These are phyloP conservation scores for Phytophthora colocasiae DNA, from an alignment of 352 stramenopile genomes.

Conservation along the genomic window DNA sequence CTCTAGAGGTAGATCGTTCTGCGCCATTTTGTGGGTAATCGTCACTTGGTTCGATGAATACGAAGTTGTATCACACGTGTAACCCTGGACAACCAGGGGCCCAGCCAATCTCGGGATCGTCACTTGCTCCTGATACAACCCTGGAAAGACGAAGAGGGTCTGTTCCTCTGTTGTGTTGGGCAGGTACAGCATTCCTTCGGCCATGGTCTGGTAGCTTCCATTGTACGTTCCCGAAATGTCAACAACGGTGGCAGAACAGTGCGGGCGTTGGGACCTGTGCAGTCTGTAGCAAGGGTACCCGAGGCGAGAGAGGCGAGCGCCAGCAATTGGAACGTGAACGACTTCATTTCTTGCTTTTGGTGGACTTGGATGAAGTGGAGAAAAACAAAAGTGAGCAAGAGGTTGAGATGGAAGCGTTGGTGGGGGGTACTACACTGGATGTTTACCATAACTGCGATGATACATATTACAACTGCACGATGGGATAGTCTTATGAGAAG, in stretches of 20 bases:
- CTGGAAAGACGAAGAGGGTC: constrained; percentile 26
- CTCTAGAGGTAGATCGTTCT: constrained; percentile 12
- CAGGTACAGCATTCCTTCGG: constrained; percentile 3
- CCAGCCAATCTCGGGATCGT: constrained; percentile 3
- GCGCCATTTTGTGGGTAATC: constrained; percentile 12
- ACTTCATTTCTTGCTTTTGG: neutral
- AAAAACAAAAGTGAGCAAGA: constrained; percentile 9
- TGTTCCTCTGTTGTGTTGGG: constrained; percentile 11
- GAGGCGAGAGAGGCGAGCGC: constrained; percentile 4
- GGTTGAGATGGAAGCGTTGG: too few species aligned
- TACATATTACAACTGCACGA: too few species aligned
- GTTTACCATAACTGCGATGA: too few species aligned
- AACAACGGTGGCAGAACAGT: constrained; percentile 16
- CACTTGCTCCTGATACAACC: constrained; percentile 27
- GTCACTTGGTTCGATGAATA: constrained; percentile 23
- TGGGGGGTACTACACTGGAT: too few species aligned
- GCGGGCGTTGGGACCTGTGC: constrained; percentile 13
- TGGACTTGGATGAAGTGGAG: neutral
- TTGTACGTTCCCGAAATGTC: constrained; percentile 9
- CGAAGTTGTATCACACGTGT: constrained; percentile 26
- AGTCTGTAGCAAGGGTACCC: neutral
- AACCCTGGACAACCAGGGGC: constrained; percentile 20
- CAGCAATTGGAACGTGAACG: neutral
- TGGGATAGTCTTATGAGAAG: too few species aligned
- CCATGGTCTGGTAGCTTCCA: constrained; percentile 14